Evolutionary conservation across 2,329 filamentous ascomycete genomes (phyloP), one percentile per base, ranked within the genome.

Genomic region (Pestalotiopsis sp.): DNA sequence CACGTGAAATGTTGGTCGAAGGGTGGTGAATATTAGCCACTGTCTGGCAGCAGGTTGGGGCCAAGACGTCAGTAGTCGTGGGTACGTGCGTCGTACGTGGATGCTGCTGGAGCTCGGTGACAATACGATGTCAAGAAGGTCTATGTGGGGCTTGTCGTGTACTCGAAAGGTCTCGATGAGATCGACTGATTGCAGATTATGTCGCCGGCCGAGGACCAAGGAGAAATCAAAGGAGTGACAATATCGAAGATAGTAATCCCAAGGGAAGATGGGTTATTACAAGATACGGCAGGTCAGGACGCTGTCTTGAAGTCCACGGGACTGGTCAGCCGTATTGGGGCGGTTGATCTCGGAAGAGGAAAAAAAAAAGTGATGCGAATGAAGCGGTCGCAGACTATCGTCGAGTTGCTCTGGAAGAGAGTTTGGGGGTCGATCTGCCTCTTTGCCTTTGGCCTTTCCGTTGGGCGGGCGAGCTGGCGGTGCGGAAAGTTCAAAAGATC

Each of bases 181-280:
- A 25, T 52, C 45, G 45, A 52, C 45, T 25, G 36, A 36, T 38
- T 45, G 31, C 31, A 61, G 67, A 69, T 69, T 67, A 67, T 52
- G 65, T 69, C 68, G 68, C 67, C 39, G 58, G 45, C 36, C 59
- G 27, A 52, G 12, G 20, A 38, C n/a, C 39, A 52, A 13, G 25
- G 49, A 68, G 45, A 57, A 62, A 59, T 49, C 45, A 68, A 71
- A 68, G 68, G 68, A 71, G 62, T 67, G 68, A 69, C 67, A 63
- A 61, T 68, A 65, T 71, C 69, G 68, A 71, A 71, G 57, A 39
- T 63, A 69, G 68, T 62, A 68, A 71, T 64, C 66, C 69, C 65
- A 41, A 65, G 9, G n/a, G 52, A 27, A 27, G 66, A 45, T 61
- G 65, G 39, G 66, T 62, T 68, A 68, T 71, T 71, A 71, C 69